phyloP scores from a whole-genome alignment of 2,329 filamentous ascomycete species.

The Fusarium sp. region DNA sequence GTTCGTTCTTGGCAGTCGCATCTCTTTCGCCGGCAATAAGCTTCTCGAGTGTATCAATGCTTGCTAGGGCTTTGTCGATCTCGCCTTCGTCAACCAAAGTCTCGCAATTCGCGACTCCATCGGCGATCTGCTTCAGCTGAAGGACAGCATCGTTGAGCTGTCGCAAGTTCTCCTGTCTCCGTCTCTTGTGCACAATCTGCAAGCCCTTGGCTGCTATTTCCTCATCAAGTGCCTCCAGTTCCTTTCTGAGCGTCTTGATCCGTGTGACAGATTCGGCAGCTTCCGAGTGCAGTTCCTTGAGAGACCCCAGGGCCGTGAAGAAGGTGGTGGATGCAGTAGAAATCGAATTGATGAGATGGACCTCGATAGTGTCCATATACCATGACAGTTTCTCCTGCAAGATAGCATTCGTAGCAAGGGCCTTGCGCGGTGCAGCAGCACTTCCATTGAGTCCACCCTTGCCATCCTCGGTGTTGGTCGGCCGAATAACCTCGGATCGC shows the following conservation, averaged over 20 bases:
- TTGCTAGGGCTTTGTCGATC: constrained; percentile 81
- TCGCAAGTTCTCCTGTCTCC: constrained; percentile 84
- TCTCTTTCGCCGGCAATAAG: constrained; percentile 80
- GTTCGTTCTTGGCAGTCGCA: constrained; percentile 44
- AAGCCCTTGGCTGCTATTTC: constrained; percentile 89
- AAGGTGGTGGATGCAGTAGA: constrained; percentile 96
- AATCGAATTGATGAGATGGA: constrained; percentile 95
- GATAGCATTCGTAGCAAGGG: constrained; percentile 94
- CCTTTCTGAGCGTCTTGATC: constrained; percentile 83
- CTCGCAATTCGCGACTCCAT: constrained; percentile 81
- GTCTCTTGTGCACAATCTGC: constrained; percentile 85
- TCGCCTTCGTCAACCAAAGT: constrained; percentile 84
- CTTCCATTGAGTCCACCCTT: constrained; percentile 68
- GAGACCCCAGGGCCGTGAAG: constrained; percentile 90
- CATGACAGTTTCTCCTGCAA: constrained; percentile 97
- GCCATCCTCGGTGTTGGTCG: constrained; percentile 67
- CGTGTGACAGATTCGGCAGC: constrained; percentile 89
- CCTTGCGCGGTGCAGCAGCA: constrained; percentile 76
- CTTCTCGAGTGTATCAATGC: constrained; percentile 81
- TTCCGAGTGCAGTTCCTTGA: constrained; percentile 91
- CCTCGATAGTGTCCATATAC: constrained; percentile 99
- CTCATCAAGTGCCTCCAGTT: constrained; percentile 83
- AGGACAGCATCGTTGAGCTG: constrained; percentile 85
- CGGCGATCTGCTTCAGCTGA: constrained; percentile 83
- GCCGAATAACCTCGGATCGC: constrained; percentile 91